A percentile compares a stretch with the other conserved stretches of the same genome.
These are phyloP conservation scores for Vitis rotundifolia DNA, from an alignment of 164 flowering plant species.

Conservation along the genomic window DNA sequence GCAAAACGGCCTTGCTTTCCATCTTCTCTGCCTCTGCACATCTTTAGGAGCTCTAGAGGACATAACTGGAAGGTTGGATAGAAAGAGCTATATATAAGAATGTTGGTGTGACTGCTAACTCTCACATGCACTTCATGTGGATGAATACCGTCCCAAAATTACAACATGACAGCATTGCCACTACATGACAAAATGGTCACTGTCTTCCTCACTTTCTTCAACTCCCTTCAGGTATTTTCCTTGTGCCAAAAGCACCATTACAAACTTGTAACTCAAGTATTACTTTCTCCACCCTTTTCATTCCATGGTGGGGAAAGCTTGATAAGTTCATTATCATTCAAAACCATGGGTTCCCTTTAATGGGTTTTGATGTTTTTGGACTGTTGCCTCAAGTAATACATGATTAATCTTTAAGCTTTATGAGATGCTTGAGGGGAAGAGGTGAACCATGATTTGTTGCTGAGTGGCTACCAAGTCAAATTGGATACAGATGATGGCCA, in stretches of 20 bases:
- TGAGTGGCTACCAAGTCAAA: constrained; percentile 42
- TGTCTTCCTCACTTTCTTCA: neutral
- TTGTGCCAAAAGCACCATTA: too few relatives aligned
- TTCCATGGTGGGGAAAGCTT: too few relatives aligned
- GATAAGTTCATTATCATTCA: too few relatives aligned
- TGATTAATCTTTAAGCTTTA: constrained; percentile 13
- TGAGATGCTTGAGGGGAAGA: constrained; percentile 24
- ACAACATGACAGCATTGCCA: constrained; percentile 19
- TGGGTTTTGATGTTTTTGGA: too few relatives aligned
- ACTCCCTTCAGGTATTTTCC: too few relatives aligned
- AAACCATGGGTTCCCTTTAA: too few relatives aligned
- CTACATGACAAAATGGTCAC: constrained; percentile 4
- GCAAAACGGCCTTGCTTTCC: constrained; percentile 6
- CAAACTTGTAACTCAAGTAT: too few relatives aligned
- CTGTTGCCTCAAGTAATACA: neutral
- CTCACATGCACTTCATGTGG: constrained; percentile 5
- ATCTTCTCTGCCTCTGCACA: constrained; percentile 50
- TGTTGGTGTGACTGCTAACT: neutral
- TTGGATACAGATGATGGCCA: constrained; percentile 13
- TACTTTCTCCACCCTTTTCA: too few relatives aligned
- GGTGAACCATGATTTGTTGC: constrained; percentile 28
- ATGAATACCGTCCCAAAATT: constrained; percentile 4
- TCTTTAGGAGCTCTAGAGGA: constrained; percentile 9
- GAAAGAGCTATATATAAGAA: constrained; percentile 9
- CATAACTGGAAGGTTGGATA: constrained; percentile 1